A percentile compares a stretch with the other conserved stretches of the same genome.
These are phyloP conservation scores for Keithomyces neogunnii DNA, from an alignment of 2,329 filamentous ascomycete genomes.

Conservation along the genomic window DNA sequence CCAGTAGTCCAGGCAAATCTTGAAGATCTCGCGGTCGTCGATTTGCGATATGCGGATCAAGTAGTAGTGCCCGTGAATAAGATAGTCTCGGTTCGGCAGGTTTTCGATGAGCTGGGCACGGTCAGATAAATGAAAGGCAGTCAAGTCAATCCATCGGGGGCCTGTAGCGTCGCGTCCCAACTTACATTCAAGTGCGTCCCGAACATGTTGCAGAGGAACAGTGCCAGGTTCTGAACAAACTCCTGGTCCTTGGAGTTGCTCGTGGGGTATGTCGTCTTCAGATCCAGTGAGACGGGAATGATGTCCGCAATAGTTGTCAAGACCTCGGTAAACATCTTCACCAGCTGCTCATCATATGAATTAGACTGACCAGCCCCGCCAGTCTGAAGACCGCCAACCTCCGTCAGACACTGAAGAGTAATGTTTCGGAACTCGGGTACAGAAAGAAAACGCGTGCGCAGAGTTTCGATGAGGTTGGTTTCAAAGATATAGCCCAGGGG, in stretches of 20 bases:
- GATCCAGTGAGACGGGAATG: slow-evolving; percentile 80
- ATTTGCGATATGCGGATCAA: slow-evolving; percentile 98
- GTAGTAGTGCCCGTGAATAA: slow-evolving; percentile 95
- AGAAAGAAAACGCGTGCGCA: slow-evolving; percentile 86
- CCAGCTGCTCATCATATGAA: slow-evolving; percentile 88
- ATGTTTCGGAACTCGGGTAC: slow-evolving; percentile 94
- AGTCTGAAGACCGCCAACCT: slow-evolving; percentile 90
- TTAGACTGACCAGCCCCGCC: slow-evolving; percentile 57
- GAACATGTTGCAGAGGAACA: slow-evolving; percentile 97
- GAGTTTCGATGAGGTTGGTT: slow-evolving; percentile 88
- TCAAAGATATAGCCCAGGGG: slow-evolving; percentile 98
- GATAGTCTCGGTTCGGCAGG: slow-evolving; percentile 87
- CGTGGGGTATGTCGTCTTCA: slow-evolving; percentile 82
- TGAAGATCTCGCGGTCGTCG: slow-evolving; percentile 98
- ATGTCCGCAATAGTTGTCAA: slow-evolving; percentile 87
- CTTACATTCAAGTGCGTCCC: slow-evolving; percentile 77
- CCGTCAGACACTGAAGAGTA: slow-evolving; percentile 91
- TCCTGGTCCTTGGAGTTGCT: slow-evolving; percentile 94
- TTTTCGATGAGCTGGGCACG: slow-evolving; percentile 73
- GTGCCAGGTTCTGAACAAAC: slow-evolving; percentile 91
- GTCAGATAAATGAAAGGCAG: slow-evolving; percentile 5
- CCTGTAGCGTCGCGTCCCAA: neutral
- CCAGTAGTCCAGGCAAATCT: slow-evolving; percentile 99
- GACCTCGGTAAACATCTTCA: slow-evolving; percentile 98
- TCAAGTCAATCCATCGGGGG: neutral